phyloP scores from a whole-genome alignment of 2,329 filamentous ascomycete species.

The Thelonectria blattea region DNA sequence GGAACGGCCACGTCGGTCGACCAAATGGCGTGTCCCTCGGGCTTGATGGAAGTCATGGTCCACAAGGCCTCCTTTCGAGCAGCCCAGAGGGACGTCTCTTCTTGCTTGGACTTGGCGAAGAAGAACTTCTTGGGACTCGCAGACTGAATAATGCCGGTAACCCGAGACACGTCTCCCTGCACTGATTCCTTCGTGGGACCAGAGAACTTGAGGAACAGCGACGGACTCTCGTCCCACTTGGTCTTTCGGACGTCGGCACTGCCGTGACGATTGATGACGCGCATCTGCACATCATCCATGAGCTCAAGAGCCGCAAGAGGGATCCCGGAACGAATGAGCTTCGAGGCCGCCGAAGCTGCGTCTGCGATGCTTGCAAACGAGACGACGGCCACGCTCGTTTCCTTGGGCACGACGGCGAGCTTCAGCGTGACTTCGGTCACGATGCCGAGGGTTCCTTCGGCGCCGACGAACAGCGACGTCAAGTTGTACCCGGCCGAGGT shows the following conservation, averaged over 20 bases:
- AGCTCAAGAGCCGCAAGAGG: slow-evolving; percentile 82
- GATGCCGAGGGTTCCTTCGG: slow-evolving; percentile 81
- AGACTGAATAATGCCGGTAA: slow-evolving; percentile 2
- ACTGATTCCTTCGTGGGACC: slow-evolving; percentile 43
- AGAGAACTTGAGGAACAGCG: slow-evolving; percentile 75
- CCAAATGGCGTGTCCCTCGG: slow-evolving; percentile 70
- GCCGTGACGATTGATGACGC: slow-evolving; percentile 51
- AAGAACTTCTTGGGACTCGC: slow-evolving; percentile 5
- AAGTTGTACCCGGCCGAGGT: slow-evolving; percentile 84
- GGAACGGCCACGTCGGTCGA: slow-evolving; percentile 84
- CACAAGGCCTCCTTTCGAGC: slow-evolving; percentile 78
- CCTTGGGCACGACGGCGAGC: slow-evolving; percentile 73
- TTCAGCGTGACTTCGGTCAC: slow-evolving; percentile 82
- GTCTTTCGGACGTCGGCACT: slow-evolving; percentile 60
- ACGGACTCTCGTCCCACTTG: slow-evolving; percentile 68
- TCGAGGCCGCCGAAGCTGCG: slow-evolving; percentile 73
- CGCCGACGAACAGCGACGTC: slow-evolving; percentile 79
- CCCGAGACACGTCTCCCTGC: slow-evolving; percentile 5
- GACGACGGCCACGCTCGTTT: slow-evolving; percentile 71
- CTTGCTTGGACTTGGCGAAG: slow-evolving; percentile 12
- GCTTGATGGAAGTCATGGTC: slow-evolving; percentile 71
- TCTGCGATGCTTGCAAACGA: slow-evolving; percentile 55
- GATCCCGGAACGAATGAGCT: slow-evolving; percentile 74
- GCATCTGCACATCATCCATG: slow-evolving; percentile 80
- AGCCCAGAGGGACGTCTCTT: slow-evolving; percentile 62